Evolutionary conservation across 495 filamentous ascomycete genomes (phyloP).

Genomic region (Penicillium cataractarum): DNA sequence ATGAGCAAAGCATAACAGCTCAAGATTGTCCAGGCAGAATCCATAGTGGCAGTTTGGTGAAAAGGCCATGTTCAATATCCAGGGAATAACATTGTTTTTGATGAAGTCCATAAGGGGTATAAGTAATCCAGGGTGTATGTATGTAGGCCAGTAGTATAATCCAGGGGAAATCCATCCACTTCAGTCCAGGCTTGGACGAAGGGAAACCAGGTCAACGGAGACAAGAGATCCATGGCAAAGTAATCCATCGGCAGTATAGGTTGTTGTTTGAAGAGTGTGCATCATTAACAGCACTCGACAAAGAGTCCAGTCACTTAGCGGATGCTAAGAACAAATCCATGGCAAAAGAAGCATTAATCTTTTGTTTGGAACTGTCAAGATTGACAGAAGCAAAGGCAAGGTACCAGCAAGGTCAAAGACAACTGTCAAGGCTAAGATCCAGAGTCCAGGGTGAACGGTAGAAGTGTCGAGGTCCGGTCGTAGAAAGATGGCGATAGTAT

Average conservation of each 20-base stretch:
- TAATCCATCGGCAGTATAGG: conserved; percentile 22
- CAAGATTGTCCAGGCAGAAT: conserved; percentile 15
- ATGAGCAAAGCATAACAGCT: conserved; percentile 29
- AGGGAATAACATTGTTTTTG: conserved; percentile 23
- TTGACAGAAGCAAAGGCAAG: conserved; percentile 14
- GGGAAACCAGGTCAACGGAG: conserved; percentile 24
- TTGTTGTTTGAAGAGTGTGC: conserved; percentile 35
- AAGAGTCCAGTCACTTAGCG: conserved; percentile 46
- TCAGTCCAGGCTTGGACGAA: conserved; percentile 35
- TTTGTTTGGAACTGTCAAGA: conserved; percentile 32
- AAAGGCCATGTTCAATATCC: conserved; percentile 21
- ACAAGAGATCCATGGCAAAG: conserved; percentile 28
- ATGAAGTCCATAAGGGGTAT: neutral
- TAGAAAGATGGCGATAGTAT: conserved; percentile 17
- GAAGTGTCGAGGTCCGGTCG: conserved; percentile 25
- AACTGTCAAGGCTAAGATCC: conserved; percentile 28
- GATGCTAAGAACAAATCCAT: conserved; percentile 35
- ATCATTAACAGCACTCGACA: conserved; percentile 50
- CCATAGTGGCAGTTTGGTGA: conserved; percentile 3
- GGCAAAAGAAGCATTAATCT: conserved; percentile 32
- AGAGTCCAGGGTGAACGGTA: conserved; percentile 11
- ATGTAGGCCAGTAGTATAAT: conserved; percentile 20
- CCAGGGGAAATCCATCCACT: conserved; percentile 30
- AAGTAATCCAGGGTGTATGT: conserved; percentile 18
- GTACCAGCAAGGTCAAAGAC: conserved; percentile 24